phyloP scores from a whole-genome alignment of 1,139 yeast genomes.

The Geotrichum armillariae region DNA sequence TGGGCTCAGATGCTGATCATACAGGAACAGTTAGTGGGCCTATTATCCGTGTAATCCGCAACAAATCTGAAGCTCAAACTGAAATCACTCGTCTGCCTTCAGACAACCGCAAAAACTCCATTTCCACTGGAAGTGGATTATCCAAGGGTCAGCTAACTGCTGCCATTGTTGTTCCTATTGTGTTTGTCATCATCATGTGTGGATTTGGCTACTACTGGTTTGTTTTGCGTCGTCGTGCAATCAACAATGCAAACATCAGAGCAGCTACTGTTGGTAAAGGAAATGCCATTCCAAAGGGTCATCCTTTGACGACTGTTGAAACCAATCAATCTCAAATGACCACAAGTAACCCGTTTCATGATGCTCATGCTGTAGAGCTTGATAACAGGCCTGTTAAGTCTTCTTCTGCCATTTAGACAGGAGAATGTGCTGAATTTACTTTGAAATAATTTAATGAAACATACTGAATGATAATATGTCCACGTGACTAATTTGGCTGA shows the following conservation, averaged over 20 bases:
- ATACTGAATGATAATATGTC: too few relatives aligned
- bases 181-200: slow-evolving; percentile 32
- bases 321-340: slow-evolving; percentile 18
- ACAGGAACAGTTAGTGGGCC: slow-evolving; percentile 44
- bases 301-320: slow-evolving; percentile 8
- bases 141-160: slow-evolving; percentile 39
- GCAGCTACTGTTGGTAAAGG: slow-evolving; percentile 17
- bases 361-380: slow-evolving; percentile 21
- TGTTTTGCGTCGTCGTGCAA: slow-evolving; percentile 17
- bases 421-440: neutral
- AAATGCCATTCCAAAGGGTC: slow-evolving; percentile 16
- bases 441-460: neutral
- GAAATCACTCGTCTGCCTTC: slow-evolving; percentile 42
- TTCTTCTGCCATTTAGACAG: slow-evolving; percentile 16
- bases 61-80: slow-evolving; percentile 34
- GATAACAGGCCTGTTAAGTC: slow-evolving; percentile 8
- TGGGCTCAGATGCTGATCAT: slow-evolving; percentile 38
- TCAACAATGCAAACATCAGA: slow-evolving; percentile 1
- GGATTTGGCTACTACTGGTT: slow-evolving; percentile 23
- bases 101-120: slow-evolving; percentile 34
- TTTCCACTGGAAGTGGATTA: slow-evolving; percentile 28
- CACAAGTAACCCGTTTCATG: slow-evolving; percentile 22
- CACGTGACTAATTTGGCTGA: too few relatives aligned
- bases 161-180: slow-evolving; percentile 47
- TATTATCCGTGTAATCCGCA: slow-evolving; percentile 38